Base-by-base conservation (phyloP, 345 rosid species). In the Lepidium africanum region DNA sequence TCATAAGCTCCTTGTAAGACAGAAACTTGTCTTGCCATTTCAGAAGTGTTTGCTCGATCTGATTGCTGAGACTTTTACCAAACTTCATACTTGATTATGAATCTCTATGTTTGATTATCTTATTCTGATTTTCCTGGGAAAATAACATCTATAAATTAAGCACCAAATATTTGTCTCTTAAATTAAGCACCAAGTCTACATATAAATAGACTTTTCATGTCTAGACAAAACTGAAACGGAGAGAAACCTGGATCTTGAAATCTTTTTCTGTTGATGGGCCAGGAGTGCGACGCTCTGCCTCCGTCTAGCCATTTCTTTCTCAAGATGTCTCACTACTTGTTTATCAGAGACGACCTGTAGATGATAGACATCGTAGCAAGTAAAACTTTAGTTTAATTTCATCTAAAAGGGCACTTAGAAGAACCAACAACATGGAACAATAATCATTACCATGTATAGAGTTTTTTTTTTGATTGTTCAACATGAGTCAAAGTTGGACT, bases 401-500 rank as follows among this genome's bases (percentile, higher is more conserved):
- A 69, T 69, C 35, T 13, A 45, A 42, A 19, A 58, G 41, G 16
- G n/a, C 59, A 71, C 15, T 25, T 40, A 16, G 52, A 23, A 37
- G 57, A 52, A 32, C 42, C 43, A 50, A 48, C 46, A 41, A 30
- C 35, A 73, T 40, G 72, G 38, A 48, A 39, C 1, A 62, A 46
- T 62, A 54, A 64, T 66, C 60, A 55, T 52, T 91, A 95, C 99
- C 99, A 95, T 86, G 81, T 95, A 83, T 11, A 95, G 97, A 64
- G 98, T n/a, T n/a, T 91, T 65, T 91, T 95, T 74, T 97, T 93
- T 67, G 99, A 95, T 77, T 95, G 99, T 68, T 95, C 99, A 65
- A 83, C 84, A 76, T 95, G 98, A 78, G 85, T 76, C 46, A 77
- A 49, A 30, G 99, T 96, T 59, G 99, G 99, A 83, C 99, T 91